Percentiles rank a stretch among this genome's conserved stretches.
Conservation (phyloP, 352 stramenopile species). For the Phytophthora hybrid region DNA sequence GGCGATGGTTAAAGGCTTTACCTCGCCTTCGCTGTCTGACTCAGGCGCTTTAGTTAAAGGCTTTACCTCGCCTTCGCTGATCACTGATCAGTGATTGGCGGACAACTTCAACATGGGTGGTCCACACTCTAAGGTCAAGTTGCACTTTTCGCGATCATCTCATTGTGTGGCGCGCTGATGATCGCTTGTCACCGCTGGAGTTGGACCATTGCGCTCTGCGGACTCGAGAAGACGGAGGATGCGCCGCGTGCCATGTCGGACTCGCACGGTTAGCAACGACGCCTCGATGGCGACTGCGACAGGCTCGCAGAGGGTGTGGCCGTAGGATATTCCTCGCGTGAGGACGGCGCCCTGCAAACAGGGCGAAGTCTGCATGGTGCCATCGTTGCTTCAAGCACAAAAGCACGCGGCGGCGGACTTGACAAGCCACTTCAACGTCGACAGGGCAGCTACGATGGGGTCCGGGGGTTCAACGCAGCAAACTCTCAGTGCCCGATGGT, state of each 20-base stretch:
- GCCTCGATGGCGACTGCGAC: neutral
- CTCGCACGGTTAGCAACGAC: neutral
- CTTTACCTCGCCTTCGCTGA: no score
- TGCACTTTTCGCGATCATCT: slow-evolving; percentile 10
- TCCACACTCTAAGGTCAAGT: neutral
- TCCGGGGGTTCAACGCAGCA: neutral
- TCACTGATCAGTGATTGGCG: slow-evolving; percentile 12
- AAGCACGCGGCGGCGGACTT: slow-evolving; percentile 7
- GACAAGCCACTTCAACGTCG: neutral
- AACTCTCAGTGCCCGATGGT: neutral
- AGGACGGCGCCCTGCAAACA: neutral
- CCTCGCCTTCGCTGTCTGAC: no score
- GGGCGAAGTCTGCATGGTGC: slow-evolving; percentile 2
- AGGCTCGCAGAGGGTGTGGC: neutral
- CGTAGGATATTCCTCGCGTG: neutral
- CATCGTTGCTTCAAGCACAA: slow-evolving; percentile 12
- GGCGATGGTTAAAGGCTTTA: no score
- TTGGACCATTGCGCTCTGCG: neutral
- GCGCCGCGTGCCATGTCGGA: slow-evolving; percentile 6
- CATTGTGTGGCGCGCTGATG: slow-evolving; percentile 14
- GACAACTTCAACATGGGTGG: slow-evolving; percentile 8
- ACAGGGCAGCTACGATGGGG: neutral
- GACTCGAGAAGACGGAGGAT: slow-evolving; percentile 5
- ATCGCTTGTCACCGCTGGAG: slow-evolving; percentile 26
- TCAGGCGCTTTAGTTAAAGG: no score